Base-by-base conservation (phyloP, 164 flowering plant species). In the Berberis vulgaris region DNA sequence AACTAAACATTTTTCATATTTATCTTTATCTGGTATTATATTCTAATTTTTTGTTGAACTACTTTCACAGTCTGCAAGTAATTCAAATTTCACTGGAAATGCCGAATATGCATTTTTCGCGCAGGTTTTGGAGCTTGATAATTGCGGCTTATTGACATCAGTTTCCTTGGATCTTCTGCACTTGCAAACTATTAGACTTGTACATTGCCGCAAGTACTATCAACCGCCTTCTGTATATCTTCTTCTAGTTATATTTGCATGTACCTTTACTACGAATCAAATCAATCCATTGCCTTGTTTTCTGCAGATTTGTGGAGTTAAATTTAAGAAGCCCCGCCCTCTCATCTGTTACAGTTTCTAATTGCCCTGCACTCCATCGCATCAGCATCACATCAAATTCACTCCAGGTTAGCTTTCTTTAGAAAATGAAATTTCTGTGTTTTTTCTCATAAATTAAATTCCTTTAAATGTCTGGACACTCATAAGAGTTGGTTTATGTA, bases 161-260 rank as follows among this genome's bases (percentile, higher is more conserved):
- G 92, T 94, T 40, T 78, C 84, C 56, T 73, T 94, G 79, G 87
- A 88, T 60, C 89, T 94, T 62, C 81, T 83, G 13, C 88, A 79
- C 54, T 77, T 94, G 80, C 78, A 71, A 73, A 84, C 67, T 56
- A 81, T 94, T 59, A 79, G 88, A 68, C 73, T 94, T 43, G 89
- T 89, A 53, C 96, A 83, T 73, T 94, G 98, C 68, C 91, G 96
- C 79, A 94, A 87, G 98, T 94, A 90, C 60, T 66, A 1, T 59
- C 38, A 65, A 4, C 59, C 67, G 10, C 43, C 38, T 26, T 7
- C 54, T 53, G 53, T 43, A 12, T 55, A 43, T 43, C 11, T 63
- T 61, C 53, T 39, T 40, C 2, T 39, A 49, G 43, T 12, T 43
- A 57, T 59, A 1, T 65, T 26, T 26, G 26, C 26, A 26, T 26